These are phyloP conservation scores for Dothistroma pini DNA, from an alignment of 2,329 filamentous ascomycete genomes.

Conservation along the genomic window DNA sequence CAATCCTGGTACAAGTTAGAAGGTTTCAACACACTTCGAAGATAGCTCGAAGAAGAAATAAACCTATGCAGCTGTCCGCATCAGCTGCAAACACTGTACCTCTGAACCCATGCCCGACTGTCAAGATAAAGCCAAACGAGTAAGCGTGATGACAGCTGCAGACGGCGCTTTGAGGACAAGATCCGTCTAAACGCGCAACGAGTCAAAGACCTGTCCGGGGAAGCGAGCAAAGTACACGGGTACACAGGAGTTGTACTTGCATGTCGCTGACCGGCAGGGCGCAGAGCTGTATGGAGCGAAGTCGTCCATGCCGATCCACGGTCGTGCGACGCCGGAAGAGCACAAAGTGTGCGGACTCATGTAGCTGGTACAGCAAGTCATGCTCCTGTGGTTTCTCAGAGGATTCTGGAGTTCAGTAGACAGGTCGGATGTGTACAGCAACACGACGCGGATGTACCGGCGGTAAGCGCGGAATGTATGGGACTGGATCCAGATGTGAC, in stretches of 20 bases:
- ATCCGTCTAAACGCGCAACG: not conserved
- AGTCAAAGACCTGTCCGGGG: not conserved
- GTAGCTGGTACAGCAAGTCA: slow-evolving; percentile 4
- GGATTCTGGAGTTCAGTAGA: not conserved
- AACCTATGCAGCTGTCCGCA: not conserved
- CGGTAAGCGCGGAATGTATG: slow-evolving; percentile 4
- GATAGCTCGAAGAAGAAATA: not conserved
- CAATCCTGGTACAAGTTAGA: not conserved
- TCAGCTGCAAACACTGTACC: not conserved
- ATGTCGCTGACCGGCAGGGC: not conserved
- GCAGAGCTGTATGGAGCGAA: not conserved
- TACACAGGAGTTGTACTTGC: not conserved
- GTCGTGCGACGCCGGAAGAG: not conserved
- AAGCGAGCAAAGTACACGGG: not conserved
- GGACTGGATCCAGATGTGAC: slow-evolving; percentile 3
- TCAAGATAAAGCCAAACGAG: not conserved
- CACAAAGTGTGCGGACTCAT: not conserved
- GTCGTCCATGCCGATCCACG: not conserved
- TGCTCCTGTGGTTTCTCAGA: not conserved
- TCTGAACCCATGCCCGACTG: not conserved
- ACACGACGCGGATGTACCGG: slow-evolving; percentile 1
- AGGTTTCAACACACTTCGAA: not conserved
- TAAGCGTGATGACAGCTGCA: not conserved
- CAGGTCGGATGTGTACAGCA: slow-evolving; percentile 14
- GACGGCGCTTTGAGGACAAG: not conserved